Evolutionary conservation across 2,329 filamentous ascomycete species (phyloP).

Genomic region (Graphiopsis chlorocephala): DNA sequence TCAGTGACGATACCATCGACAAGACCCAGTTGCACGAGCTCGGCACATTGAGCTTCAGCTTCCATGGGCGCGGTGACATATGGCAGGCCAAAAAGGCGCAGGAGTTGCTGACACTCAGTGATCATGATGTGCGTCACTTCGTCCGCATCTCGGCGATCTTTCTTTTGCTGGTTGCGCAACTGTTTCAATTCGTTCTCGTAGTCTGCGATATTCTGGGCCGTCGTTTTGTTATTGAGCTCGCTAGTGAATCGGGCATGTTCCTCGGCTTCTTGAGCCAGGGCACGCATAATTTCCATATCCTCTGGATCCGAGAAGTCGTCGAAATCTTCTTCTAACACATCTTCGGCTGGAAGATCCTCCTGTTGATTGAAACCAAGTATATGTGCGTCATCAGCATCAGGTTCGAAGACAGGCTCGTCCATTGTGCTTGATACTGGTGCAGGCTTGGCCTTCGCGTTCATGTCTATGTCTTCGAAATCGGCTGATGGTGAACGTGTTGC

Average conservation of each 20-base stretch:
- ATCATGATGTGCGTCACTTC: conserved; percentile 97
- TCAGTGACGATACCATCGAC: conserved; percentile 98
- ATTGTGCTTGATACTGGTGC: not conserved
- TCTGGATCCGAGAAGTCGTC: conserved; percentile 74
- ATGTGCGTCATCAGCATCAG: not conserved
- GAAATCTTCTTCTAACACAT: conserved; percentile 29
- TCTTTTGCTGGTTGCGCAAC: conserved; percentile 90
- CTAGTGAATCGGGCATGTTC: conserved; percentile 92
- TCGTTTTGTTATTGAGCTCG: conserved; percentile 70
- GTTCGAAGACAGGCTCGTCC: not conserved
- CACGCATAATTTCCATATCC: conserved; percentile 82
- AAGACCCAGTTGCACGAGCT: conserved; percentile 78
- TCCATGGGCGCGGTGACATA: conserved; percentile 99
- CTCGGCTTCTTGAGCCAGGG: conserved; percentile 85
- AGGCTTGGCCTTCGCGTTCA: conserved; percentile 21
- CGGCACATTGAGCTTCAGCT: conserved; percentile 94
- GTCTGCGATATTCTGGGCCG: conserved; percentile 68
- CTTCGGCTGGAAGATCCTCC: conserved; percentile 19
- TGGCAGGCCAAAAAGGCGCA: conserved; percentile 86
- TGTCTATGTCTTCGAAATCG: conserved; percentile 52
- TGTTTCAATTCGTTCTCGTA: conserved; percentile 87
- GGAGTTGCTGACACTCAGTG: conserved; percentile 85
- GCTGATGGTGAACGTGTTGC: conserved; percentile 44
- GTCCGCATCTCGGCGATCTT: conserved; percentile 91
- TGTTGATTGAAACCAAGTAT: conserved; percentile 29